Evolutionary conservation across 2,329 filamentous ascomycete species (phyloP).

Genomic region (Alternaria rosae): DNA sequence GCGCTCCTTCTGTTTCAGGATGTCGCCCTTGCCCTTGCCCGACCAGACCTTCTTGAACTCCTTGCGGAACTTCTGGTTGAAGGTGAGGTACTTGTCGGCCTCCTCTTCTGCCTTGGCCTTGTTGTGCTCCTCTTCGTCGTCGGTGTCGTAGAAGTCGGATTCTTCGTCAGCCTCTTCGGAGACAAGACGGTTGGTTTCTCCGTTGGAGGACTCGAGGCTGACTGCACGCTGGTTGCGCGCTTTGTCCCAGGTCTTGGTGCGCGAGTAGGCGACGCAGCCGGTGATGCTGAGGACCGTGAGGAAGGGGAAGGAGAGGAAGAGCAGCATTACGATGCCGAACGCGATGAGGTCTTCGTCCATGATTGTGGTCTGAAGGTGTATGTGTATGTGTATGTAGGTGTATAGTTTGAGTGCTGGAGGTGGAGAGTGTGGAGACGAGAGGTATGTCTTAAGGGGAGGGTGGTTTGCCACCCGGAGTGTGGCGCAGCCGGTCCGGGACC

Average conservation of each 20-base stretch:
- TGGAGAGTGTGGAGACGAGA: background rate
- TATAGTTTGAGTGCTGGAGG: background rate
- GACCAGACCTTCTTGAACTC: conserved; percentile 41
- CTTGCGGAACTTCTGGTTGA: conserved; percentile 42
- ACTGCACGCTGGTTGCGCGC: conserved; percentile 32
- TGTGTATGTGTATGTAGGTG: background rate
- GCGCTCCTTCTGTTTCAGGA: conserved; percentile 39
- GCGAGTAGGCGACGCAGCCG: conserved; percentile 35
- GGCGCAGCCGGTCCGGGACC: conserved; percentile 8
- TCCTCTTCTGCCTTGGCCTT: conserved; percentile 41
- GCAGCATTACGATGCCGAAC: conserved; percentile 31
- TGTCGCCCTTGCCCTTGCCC: conserved; percentile 35
- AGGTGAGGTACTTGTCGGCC: conserved; percentile 35
- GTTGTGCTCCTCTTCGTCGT: conserved; percentile 39
- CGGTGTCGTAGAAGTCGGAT: conserved; percentile 40
- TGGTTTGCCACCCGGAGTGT: conserved; percentile 13
- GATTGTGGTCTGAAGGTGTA: background rate
- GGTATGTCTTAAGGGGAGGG: background rate
- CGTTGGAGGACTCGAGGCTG: conserved; percentile 28
- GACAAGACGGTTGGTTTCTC: conserved; percentile 26
- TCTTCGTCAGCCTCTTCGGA: conserved; percentile 20
- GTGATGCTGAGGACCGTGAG: conserved; percentile 32
- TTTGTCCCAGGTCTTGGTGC: conserved; percentile 44
- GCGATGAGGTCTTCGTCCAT: conserved; percentile 43
- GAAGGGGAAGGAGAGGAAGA: conserved; percentile 36